These are phyloP conservation scores for Primulina huaijiensis DNA, from an alignment of 257 asterid genomes.

Conservation along the genomic window DNA sequence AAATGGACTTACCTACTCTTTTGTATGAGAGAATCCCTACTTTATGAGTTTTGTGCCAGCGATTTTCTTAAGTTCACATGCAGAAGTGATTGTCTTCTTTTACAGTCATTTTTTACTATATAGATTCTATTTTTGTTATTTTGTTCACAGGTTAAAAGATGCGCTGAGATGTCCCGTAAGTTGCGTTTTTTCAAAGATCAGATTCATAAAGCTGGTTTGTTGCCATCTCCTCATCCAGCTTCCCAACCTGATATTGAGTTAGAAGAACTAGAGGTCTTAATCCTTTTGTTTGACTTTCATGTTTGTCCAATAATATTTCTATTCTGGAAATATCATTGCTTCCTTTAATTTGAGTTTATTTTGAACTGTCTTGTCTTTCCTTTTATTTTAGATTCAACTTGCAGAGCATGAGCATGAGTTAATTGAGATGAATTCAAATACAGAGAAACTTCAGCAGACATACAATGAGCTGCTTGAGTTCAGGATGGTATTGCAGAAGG, in stretches of 20 bases:
- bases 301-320: slow-evolving; percentile 8
- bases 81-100: slow-evolving; percentile 13
- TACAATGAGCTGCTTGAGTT: slow-evolving; percentile 95
- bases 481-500: slow-evolving; percentile 96
- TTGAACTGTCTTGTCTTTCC: slow-evolving; percentile 2
- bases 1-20: slow-evolving; percentile 9
- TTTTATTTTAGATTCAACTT: slow-evolving; percentile 60
- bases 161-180: slow-evolving; percentile 98
- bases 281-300: slow-evolving; percentile 20
- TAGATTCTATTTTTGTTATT: slow-evolving; percentile 21
- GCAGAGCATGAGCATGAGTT: slow-evolving; percentile 95
- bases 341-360: slow-evolving; percentile 7
- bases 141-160: slow-evolving; percentile 79
- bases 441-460: slow-evolving; percentile 78
- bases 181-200: slow-evolving; percentile 89
- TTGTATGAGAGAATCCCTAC: not conserved
- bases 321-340: slow-evolving; percentile 11
- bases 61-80: slow-evolving; percentile 17
- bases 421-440: slow-evolving; percentile 85
- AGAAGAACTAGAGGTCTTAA: slow-evolving; percentile 85
- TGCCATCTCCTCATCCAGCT: slow-evolving; percentile 58
- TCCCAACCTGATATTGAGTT: slow-evolving; percentile 84
- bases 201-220: slow-evolving; percentile 80
- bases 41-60: slow-evolving; percentile 9
- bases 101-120: slow-evolving; percentile 21